Evolutionary conservation across 306 rosid genomes (phyloP).

Genomic region (Canavalia gladiata): DNA sequence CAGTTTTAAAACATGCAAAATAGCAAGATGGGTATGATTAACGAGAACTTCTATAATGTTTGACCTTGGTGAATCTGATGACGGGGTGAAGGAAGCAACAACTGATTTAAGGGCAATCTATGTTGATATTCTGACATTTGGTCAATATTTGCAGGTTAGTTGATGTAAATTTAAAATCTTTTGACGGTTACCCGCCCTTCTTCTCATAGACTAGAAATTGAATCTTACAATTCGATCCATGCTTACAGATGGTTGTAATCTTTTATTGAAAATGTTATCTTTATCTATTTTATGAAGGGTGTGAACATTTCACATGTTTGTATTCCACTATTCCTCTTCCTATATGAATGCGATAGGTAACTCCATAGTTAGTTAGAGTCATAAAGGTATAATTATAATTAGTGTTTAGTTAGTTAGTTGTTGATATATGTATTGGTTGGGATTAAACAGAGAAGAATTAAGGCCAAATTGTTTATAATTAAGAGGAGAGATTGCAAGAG

Average conservation of each 20-base stretch:
- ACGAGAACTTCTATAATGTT: conserved; percentile 95
- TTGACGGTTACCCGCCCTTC: conserved; percentile 23
- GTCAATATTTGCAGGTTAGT: conserved; percentile 95
- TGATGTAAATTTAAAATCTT: conserved; percentile 10
- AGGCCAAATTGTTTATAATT: too few relatives aligned
- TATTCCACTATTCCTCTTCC: too few relatives aligned
- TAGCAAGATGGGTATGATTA: conserved; percentile 85
- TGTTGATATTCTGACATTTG: conserved; percentile 95
- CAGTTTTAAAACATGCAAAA: conserved; percentile 86
- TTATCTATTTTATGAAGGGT: too few relatives aligned
- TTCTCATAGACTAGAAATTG: conserved; percentile 17
- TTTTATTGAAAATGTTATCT: not conserved
- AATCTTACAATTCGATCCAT: conserved; percentile 34
- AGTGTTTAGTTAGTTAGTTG: too few relatives aligned
- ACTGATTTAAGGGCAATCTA: conserved; percentile 82
- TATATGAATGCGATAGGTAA: too few relatives aligned
- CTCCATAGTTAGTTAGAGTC: too few relatives aligned
- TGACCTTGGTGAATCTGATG: conserved; percentile 95
- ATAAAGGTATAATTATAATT: too few relatives aligned
- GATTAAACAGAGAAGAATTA: too few relatives aligned
- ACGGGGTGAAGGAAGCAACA: conserved; percentile 83
- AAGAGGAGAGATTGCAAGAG: too few relatives aligned
- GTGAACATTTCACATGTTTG: too few relatives aligned
- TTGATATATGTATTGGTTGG: too few relatives aligned
- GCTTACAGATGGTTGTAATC: conserved; percentile 29